phyloP scores from a whole-genome alignment of 257 asterid genomes.

The Schizonepeta tenuifolia region DNA sequence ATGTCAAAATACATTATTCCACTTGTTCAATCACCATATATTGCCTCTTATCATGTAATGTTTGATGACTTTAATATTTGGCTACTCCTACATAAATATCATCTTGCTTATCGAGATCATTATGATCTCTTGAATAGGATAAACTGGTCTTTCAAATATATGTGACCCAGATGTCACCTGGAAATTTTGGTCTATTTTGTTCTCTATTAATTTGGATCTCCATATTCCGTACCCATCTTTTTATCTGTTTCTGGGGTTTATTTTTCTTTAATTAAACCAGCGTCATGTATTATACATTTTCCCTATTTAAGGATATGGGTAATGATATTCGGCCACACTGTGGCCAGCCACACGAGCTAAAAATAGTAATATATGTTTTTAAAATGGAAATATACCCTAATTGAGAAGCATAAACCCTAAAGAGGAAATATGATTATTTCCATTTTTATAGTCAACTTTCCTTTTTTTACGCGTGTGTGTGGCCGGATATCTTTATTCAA shows the following conservation, averaged over 20 bases:
- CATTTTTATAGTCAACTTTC: no score
- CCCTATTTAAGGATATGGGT: slow-evolving; percentile 13
- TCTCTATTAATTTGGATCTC: background rate
- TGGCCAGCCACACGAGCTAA: no score
- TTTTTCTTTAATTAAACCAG: background rate
- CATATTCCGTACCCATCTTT: background rate
- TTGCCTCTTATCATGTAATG: slow-evolving; percentile 1
- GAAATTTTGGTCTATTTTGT: background rate
- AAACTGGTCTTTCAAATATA: background rate
- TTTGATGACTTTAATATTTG: background rate
- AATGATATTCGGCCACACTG: no score
- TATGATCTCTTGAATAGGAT: background rate
- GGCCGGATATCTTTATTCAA: no score
- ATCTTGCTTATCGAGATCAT: background rate
- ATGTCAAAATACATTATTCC: background rate
- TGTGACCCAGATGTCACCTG: background rate
- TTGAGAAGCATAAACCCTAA: no score
- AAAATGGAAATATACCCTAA: no score
- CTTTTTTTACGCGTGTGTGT: no score
- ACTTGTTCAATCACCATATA: slow-evolving; percentile 12
- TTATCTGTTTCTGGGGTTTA: slow-evolving; percentile 13
- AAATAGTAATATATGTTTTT: no score
- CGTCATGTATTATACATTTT: background rate
- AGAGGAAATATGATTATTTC: no score
- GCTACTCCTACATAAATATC: background rate